Evolutionary conservation across 2,329 filamentous ascomycete genomes (phyloP).

Genomic region (Phoma herbarum): DNA sequence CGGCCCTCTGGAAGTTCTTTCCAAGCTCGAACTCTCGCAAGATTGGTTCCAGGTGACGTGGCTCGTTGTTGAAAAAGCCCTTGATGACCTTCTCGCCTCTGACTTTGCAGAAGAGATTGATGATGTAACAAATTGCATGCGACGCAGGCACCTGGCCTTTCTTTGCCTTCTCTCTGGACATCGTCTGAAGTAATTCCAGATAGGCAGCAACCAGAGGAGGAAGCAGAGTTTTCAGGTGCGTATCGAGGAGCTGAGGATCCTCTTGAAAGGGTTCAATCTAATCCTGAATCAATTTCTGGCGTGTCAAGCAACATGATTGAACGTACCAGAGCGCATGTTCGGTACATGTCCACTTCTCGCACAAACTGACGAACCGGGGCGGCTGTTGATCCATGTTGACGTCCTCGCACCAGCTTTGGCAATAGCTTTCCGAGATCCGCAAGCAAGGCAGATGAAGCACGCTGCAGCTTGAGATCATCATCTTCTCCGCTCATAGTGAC

Average conservation of each 20-base stretch:
- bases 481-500: slow-evolving; percentile 54
- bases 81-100: slow-evolving; percentile 92
- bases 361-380: slow-evolving; percentile 50
- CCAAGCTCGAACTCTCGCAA: slow-evolving; percentile 76
- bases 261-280: slow-evolving; percentile 90
- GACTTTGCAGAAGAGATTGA: slow-evolving; percentile 95
- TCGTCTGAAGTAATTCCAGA: slow-evolving; percentile 67
- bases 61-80: slow-evolving; percentile 89
- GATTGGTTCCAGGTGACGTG: slow-evolving; percentile 82
- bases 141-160: slow-evolving; percentile 42
- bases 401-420: slow-evolving; percentile 51
- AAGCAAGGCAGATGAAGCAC: slow-evolving; percentile 51
- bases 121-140: slow-evolving; percentile 74
- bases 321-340: slow-evolving; percentile 48
- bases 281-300: slow-evolving; percentile 6
- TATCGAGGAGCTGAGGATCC: slow-evolving; percentile 90
- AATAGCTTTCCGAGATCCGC: slow-evolving; percentile 44
- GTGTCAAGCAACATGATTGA: background rate
- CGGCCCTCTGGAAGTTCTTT: slow-evolving; percentile 36
- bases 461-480: slow-evolving; percentile 56
- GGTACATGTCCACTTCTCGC: slow-evolving; percentile 52
- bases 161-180: slow-evolving; percentile 31
- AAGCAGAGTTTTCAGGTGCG: slow-evolving; percentile 78
- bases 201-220: slow-evolving; percentile 79
- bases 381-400: slow-evolving; percentile 28